Evolutionary conservation across 2,329 filamentous ascomycete species (phyloP).

Genomic region (Tolypocladium ophioglossoides): DNA sequence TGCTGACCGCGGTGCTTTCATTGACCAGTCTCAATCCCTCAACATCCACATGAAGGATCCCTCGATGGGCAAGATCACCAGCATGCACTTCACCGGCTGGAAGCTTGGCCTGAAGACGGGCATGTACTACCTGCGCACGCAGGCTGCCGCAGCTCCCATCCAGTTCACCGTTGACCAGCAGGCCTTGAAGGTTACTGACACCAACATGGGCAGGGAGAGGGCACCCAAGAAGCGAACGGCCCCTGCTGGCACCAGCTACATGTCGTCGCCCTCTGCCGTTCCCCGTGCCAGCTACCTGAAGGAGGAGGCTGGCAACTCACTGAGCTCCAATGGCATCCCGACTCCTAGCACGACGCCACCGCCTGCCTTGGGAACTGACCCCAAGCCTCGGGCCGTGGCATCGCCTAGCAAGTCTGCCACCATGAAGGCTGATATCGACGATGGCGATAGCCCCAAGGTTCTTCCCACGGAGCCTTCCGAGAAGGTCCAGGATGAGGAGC

Average conservation of each 20-base stretch:
- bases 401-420: constrained; percentile 51
- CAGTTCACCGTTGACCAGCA: constrained; percentile 99
- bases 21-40: constrained; percentile 96
- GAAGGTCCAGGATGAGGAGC: constrained; percentile 52
- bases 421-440: constrained; percentile 68
- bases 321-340: constrained; percentile 49
- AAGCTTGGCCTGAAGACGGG: constrained; percentile 98
- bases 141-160: constrained; percentile 92
- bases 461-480: constrained; percentile 61
- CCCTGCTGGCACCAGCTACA: constrained; percentile 42
- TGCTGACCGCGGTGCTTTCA: constrained; percentile 94
- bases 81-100: constrained; percentile 99
- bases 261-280: constrained; percentile 49
- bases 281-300: constrained; percentile 57
- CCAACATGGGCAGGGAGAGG: constrained; percentile 57
- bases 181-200: constrained; percentile 79
- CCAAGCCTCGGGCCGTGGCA: constrained; percentile 31
- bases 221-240: constrained; percentile 60
- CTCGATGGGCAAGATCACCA: constrained; percentile 99
- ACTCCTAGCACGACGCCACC: constrained; percentile 60
- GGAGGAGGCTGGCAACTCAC: constrained; percentile 34
- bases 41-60: constrained; percentile 99
- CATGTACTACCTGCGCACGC: constrained; percentile 99
- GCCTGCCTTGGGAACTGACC: constrained; percentile 29
- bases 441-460: constrained; percentile 70